Base-by-base conservation (phyloP, 2,329 filamentous ascomycete genomes). In the Ascochyta fabae region DNA sequence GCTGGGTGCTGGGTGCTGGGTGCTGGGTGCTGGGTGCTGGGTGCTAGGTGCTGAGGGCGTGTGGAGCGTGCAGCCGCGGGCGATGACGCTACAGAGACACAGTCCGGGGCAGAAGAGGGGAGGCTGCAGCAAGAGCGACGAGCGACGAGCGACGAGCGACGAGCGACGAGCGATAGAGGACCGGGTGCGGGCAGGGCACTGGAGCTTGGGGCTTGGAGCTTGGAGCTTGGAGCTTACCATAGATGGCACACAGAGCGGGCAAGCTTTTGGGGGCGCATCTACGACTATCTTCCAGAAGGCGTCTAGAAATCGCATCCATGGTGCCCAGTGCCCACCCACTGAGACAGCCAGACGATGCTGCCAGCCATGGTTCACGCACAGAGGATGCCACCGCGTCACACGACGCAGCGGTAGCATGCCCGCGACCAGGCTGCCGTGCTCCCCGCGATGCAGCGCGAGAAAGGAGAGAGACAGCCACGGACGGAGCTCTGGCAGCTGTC, bases 221-320 rank as follows among this genome's bases (percentile, higher is more conserved):
- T 19, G 24, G 6, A 4, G 24, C 24, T 26, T 8, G 24, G 6
- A 26, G 24, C 24, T 26, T 8, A 8, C 24, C 19, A 19, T 19
- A 19, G 19, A 19, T 19, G 19, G 19, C 19, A 19, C 19, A 19
- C 27, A 29, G 8, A 10, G 29, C 29, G 5, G 5, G 62, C 62
- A 61, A 59, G 59, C 61, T 67, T 59, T 57, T 56, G 59, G 56
- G 59, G 56, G 65, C 50, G 53, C 42, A 47, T 52, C 42, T 26
- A 19, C 19, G 19, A 19, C 19, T 19, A 29, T 66, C 53, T 70
- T 71, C 68, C 64, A 71, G 68, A 71, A 71, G 58, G 47, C 62
- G 56, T 66, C 65, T 68, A 67, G 64, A 68, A 68, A 61, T 55
- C 43, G 40, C 33, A 46, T 41, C 27, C 29, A 24, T 43, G 41